phyloP scores from a whole-genome alignment of 108 stramenopile species.

The Cylindrotheca closterium region DNA sequence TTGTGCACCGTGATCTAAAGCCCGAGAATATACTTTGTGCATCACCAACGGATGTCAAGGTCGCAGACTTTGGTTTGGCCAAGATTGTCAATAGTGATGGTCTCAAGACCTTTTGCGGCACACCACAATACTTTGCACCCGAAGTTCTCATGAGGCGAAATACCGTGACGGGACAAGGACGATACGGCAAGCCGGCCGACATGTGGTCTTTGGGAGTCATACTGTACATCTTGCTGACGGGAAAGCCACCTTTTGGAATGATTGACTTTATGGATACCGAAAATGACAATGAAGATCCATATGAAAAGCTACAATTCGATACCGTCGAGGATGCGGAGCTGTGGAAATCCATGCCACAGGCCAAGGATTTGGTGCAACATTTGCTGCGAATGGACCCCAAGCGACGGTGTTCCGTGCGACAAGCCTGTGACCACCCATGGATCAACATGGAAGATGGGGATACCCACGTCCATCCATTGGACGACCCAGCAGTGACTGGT shows the following conservation, averaged over 20 bases:
- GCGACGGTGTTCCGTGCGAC: conserved; percentile 56
- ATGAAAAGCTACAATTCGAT: conserved; percentile 27
- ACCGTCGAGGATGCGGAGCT: conserved; percentile 27
- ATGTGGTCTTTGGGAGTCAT: conserved; percentile 89
- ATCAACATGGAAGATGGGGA: conserved; percentile 83
- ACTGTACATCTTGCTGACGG: conserved; percentile 78
- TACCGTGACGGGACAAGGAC: conserved; percentile 73
- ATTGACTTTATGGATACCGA: background rate
- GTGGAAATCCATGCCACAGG: conserved; percentile 42
- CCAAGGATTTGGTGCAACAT: conserved; percentile 64
- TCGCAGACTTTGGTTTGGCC: conserved; percentile 93
- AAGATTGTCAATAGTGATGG: conserved; percentile 75
- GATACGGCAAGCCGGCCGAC: conserved; percentile 85
- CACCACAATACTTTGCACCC: conserved; percentile 92
- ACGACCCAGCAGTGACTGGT: conserved; percentile 56
- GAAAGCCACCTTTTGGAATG: conserved; percentile 65
- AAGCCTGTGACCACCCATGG: conserved; percentile 83
- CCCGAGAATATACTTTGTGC: conserved; percentile 90
- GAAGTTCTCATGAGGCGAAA: conserved; percentile 78
- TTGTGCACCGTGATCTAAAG: conserved; percentile 91
- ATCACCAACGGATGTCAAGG: conserved; percentile 53
- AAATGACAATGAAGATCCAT: conserved; percentile 42
- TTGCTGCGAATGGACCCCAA: conserved; percentile 65
- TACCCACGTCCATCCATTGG: conserved; percentile 79
- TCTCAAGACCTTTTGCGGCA: conserved; percentile 90